Conservation (phyloP, 75 land plant genomes). For the Azolla pinnata region DNA sequence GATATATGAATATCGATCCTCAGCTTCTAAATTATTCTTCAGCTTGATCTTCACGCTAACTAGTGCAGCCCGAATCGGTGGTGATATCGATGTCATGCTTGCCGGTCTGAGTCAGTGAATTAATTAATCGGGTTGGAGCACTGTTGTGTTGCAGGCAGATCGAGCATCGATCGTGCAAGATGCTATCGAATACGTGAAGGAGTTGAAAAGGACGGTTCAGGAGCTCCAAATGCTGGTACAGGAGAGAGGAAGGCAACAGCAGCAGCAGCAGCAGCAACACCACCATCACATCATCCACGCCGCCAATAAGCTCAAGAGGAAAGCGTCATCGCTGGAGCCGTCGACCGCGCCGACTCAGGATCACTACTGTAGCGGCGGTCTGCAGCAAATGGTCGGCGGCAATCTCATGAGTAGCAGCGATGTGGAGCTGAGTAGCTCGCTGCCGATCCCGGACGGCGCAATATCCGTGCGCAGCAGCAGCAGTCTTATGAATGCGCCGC, state of each 20-base stretch:
- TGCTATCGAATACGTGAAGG: constrained; percentile 53
- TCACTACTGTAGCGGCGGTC: no score
- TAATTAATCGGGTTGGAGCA: not conserved
- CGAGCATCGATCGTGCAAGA: constrained; percentile 53
- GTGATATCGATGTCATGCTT: not conserved
- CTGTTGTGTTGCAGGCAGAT: constrained; percentile 28
- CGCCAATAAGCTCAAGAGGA: constrained; percentile 8
- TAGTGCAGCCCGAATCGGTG: not conserved
- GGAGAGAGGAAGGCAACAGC: constrained; percentile 27
- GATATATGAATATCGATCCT: not conserved
- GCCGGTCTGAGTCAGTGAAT: not conserved
- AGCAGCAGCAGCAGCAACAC: not conserved
- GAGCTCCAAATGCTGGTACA: constrained; percentile 44
- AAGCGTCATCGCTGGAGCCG: not conserved
- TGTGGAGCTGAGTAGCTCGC: no score
- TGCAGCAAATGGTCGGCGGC: no score
- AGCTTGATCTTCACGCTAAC: not conserved
- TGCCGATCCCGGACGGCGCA: no score
- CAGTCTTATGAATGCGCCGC: no score
- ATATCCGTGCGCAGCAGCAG: no score
- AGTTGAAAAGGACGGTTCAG: constrained; percentile 38
- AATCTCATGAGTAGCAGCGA: not conserved
- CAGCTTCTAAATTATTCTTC: not conserved
- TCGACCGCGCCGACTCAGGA: constrained; percentile 6
- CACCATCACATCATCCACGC: not conserved